These are phyloP conservation scores for Hibiscus tridactylites DNA, from an alignment of 345 rosid genomes.

Conservation along the genomic window DNA sequence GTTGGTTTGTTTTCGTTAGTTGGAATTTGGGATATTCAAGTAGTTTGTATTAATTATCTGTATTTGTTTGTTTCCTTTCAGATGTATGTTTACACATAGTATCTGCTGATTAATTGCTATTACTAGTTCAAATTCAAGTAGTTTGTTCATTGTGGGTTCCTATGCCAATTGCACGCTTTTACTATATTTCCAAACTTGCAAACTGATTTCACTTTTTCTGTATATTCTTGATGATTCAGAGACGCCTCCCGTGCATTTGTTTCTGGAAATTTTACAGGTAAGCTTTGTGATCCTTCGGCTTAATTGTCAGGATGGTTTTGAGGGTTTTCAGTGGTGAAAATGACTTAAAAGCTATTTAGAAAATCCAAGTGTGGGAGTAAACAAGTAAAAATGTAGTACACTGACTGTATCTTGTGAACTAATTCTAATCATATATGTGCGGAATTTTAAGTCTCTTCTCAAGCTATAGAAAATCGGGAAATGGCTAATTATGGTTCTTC, in stretches of 20 bases:
- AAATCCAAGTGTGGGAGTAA: not conserved
- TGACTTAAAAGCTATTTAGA: not conserved
- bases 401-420: not conserved
- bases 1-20: conserved; percentile 26
- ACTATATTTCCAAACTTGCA: not conserved
- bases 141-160: not conserved
- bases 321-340: not conserved
- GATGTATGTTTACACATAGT: not conserved
- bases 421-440: not conserved
- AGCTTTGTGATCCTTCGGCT: not conserved
- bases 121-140: not conserved
- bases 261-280: conserved; percentile 97
- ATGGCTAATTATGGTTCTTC: not conserved
- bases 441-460: not conserved
- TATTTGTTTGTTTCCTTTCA: not conserved
- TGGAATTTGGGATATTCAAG: not conserved
- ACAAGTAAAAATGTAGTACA: not conserved
- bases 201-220: conserved; percentile 16
- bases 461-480: not conserved
- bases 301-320: not conserved
- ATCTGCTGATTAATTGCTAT: not conserved
- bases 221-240: conserved; percentile 31
- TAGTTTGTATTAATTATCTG: not conserved
- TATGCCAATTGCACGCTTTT: not conserved
- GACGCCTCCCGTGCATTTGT: conserved; percentile 94